Evolutionary conservation across 2,329 filamentous ascomycete species (phyloP), one percentile per base, ranked within the genome.

Genomic region (Talaromyces funiculosus): DNA sequence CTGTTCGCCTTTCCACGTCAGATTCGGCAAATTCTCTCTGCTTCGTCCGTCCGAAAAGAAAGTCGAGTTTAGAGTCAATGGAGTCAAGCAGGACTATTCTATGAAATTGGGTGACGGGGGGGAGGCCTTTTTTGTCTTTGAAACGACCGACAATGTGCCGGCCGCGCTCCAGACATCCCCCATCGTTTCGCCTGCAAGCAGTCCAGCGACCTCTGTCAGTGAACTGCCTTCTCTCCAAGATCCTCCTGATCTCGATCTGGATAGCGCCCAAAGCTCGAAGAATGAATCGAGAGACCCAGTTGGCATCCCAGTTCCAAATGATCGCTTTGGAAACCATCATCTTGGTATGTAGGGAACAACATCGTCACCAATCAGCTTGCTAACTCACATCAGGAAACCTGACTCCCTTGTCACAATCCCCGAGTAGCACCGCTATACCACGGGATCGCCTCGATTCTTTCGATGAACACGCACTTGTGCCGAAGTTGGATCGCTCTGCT

Each of bases 41-140:
- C 80, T 99, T 70, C 89, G 94, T 22, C 94, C 94, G 0, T 97
- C 88, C 62, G 94, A 99, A 77, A 99, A 99, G 79, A 99, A 97
- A 84, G 94, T 99, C 70, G 92, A 97, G 77, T 99, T 99, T 78
- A 85, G 84, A 68, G 92, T 99, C 82, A 99, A 99, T 81, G 89
- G 90, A 70, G 79, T 84, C 63, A 95, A 94, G 77, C 92, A 96
- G 74, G 83, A 94, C 67, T 97, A 96, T 80, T 87, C 94, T 51
- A 99, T 99, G 94, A 99, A 99, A 78, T 83, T 99, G 20, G 94
- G 94, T 47, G 94, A 99, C 73, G 94, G 91, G 57, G 94, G 94
- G 65, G 94, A 99, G 79, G 94, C 94, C 26, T 99, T 99, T 78
- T 99, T 99, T 75, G 92, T 99, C 65, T 97, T 99, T 71, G 92